Conservation (phyloP, 768 basidiomycete genomes). For the Rhizopogon roseolus region DNA sequence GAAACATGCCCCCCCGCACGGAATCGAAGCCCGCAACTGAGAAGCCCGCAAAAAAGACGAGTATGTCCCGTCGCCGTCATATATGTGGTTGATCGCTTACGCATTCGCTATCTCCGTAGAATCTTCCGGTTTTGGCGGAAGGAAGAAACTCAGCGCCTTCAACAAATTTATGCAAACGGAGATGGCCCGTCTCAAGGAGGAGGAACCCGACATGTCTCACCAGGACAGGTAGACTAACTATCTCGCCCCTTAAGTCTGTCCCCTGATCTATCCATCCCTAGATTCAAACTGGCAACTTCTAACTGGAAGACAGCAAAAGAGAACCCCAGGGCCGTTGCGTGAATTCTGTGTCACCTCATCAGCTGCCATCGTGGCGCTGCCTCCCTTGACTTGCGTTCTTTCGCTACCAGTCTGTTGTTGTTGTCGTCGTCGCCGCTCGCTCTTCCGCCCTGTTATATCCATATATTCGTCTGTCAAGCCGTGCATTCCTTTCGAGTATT, state of each 20-base stretch:
- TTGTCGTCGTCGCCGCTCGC: not conserved
- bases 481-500: conserved; percentile 11
- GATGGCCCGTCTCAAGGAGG: conserved; percentile 74
- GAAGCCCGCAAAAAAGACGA: conserved; percentile 49
- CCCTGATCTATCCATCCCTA: conserved; percentile 17
- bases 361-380: conserved; percentile 1
- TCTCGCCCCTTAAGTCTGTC: not conserved
- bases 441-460: not conserved
- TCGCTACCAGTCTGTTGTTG: conserved; percentile 6
- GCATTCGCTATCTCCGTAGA: conserved; percentile 34
- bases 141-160: conserved; percentile 65
- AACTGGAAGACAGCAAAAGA: conserved; percentile 79
- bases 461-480: conserved; percentile 12
- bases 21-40: conserved; percentile 36
- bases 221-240: conserved; percentile 56
- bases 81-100: conserved; percentile 14
- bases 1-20: conserved; percentile 40
- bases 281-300: conserved; percentile 68
- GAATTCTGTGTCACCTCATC: conserved; percentile 9
- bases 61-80: conserved; percentile 31
- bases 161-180: conserved; percentile 81
- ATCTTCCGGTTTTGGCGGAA: conserved; percentile 45
- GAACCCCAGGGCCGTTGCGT: conserved; percentile 43
- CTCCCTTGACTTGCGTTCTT: conserved; percentile 3
- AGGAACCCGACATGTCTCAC: conserved; percentile 67